phyloP scores from a whole-genome alignment of 2,329 filamentous ascomycete species.

The Colletotrichum tanaceti region DNA sequence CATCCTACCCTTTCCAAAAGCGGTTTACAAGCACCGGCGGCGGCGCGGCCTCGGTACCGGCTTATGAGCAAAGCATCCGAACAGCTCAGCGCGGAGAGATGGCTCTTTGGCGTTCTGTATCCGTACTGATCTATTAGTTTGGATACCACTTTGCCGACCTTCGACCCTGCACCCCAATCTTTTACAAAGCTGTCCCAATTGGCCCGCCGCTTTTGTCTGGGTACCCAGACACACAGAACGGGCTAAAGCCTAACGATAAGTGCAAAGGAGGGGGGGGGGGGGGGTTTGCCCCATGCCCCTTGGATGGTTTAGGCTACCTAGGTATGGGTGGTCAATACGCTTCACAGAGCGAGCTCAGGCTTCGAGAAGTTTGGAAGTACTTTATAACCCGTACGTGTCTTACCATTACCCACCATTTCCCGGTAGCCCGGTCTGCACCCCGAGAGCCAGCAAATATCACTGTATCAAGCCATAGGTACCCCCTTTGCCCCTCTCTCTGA shows the following conservation, averaged over 20 bases:
- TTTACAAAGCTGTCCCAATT: not conserved
- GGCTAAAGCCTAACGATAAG: constrained; percentile 14
- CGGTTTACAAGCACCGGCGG: constrained; percentile 8
- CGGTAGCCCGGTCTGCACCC: not conserved
- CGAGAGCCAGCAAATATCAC: not conserved
- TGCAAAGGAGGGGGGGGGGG: constrained; percentile 8
- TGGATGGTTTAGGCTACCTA: too few relatives aligned
- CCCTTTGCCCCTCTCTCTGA: not conserved
- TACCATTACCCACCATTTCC: constrained; percentile 15
- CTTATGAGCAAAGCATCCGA: constrained; percentile 11
- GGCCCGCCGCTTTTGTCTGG: not conserved
- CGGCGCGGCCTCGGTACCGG: constrained; percentile 8
- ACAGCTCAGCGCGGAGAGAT: not conserved
- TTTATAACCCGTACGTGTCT: constrained; percentile 10
- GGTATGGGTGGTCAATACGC: too few relatives aligned
- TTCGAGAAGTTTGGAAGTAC: constrained; percentile 37
- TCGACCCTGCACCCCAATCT: not conserved
- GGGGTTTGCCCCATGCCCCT: constrained; percentile 29
- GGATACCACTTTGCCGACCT: not conserved
- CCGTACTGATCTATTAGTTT: not conserved
- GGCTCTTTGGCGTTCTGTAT: too few relatives aligned
- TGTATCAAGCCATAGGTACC: not conserved
- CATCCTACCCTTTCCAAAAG: not conserved
- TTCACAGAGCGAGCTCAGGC: constrained; percentile 27
- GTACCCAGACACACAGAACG: not conserved